Evolutionary conservation across 768 basidiomycete genomes (phyloP), one percentile per base, ranked within the genome.

Genomic region (Lyophyllum shimeji): DNA sequence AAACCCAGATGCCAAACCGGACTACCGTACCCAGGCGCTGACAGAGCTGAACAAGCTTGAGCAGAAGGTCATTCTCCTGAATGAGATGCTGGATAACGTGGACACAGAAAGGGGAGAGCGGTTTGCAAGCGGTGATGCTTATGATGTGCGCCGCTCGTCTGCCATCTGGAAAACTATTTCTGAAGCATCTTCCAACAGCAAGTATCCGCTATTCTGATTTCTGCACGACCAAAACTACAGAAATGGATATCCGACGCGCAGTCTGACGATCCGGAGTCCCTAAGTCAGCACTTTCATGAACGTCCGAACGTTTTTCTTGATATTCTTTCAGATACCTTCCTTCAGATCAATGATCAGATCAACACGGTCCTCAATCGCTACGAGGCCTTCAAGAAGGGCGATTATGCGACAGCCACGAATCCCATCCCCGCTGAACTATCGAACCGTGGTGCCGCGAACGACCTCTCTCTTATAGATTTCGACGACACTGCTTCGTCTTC

Each of bases 171-270:
- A 21, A 25, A 34, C 50, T 31, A 56, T 52, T 33, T 25, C 17
- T 57, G 23, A 60, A 27, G 57, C 58, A 50, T 52, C 46, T 46
- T 27, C 59, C 27, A 23, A 33, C 64, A 93, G 89, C 97, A 99
- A 87, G 94, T 98, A 1, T 90, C 96, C 0, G 74, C 83, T 0
- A 86, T 96, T 37, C 82, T 97, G 13, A 78, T 76, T 25, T 81
- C 82, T 44, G 95, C 95, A 1, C 82, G 95, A 46, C 97, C 97
- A 0, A 98, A 90, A 75, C 82, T 98, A 44, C 97, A 99, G 71
- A 96, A 94, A 65, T 98, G 97, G 96, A 91, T 98, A 55, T 92
- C 90, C 9, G 94, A 98, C 62, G 94, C 93, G 17, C 89, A 94
- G 64, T 79, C 85, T 2, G 89, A 94, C 39, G 93, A 95, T 70